Base-by-base conservation (phyloP, 495 filamentous ascomycete genomes). In the Xylaria sp. region DNA sequence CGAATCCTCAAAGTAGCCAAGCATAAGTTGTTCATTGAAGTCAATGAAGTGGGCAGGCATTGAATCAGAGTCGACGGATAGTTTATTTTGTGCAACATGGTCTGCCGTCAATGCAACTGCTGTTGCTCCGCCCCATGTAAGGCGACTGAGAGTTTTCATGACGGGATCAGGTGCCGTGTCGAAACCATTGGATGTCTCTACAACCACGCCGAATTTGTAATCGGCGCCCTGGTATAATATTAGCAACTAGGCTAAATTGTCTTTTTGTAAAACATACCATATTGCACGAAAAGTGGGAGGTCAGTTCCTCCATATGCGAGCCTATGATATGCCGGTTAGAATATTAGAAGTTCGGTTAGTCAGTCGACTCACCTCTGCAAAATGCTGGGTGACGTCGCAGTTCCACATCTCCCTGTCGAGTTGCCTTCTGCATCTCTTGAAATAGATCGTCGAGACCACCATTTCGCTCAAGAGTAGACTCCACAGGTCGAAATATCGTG, bases 191-290 rank as follows among this genome's bases (percentile, higher is more conserved):
- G 90, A 91, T 9, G 52, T 71, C 12, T 89, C 81, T 3, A 93
- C 89, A 7, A 85, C 80, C 1, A 93, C 92, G 15, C 92, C 86
- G 72, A 90, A 97, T 71, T 97, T 95, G 76, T 97, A 97, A 0
- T 90, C 90, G 63, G 92, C 91, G 0, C 94, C 94, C 89, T 94
- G 72, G 37, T 70, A 26, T n/a, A n/a, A 64, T 31, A 65, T 76
- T 44, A 79, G 70, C 43, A 52, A 73, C 63, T 21, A 53, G 44
- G 5, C 21, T 31, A 17, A 50, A 0, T 48, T 40, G 31, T 59
- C 0, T 40, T 24, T 57, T 31, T 1, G 17, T 29, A 15, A 37
- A 5, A 79, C 89, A 80, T 81, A 93, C 92, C 79, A 87, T 93
- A 78, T 95, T 97, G 12, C 86, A 86, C 1, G 88, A 83, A 76